These are phyloP conservation scores for Phaseolus lunatus DNA, from an alignment of 306 rosid genomes.

Conservation along the genomic window DNA sequence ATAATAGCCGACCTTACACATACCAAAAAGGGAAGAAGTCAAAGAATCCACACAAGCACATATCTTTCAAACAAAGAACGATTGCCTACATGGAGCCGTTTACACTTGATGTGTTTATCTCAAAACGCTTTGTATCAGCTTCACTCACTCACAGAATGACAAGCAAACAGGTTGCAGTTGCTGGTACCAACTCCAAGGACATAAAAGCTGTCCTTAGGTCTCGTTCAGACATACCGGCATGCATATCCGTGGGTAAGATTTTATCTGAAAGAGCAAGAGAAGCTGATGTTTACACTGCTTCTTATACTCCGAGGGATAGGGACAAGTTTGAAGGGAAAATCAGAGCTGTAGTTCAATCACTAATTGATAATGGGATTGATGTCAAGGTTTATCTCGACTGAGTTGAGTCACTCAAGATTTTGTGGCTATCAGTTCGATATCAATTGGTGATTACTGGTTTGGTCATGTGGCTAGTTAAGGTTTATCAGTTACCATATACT, in stretches of 20 bases:
- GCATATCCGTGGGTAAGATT: conserved; percentile 81
- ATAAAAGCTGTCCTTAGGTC: conserved; percentile 85
- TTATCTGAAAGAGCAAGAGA: conserved; percentile 91
- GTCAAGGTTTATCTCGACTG: conserved; percentile 84
- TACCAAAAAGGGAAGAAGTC: conserved; percentile 87
- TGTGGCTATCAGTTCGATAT: not conserved
- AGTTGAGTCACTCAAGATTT: conserved; percentile 16
- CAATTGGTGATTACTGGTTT: no score
- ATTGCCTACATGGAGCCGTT: conserved; percentile 93
- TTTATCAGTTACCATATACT: no score
- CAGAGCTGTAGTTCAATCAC: conserved; percentile 96
- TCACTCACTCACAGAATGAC: conserved; percentile 92
- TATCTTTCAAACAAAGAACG: conserved; percentile 90
- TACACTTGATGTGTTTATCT: conserved; percentile 89
- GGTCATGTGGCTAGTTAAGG: no score
- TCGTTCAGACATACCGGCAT: conserved; percentile 91
- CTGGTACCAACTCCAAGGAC: conserved; percentile 97
- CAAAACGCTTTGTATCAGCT: conserved; percentile 95
- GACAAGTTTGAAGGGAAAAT: conserved; percentile 97
- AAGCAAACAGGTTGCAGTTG: conserved; percentile 93
- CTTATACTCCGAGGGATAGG: conserved; percentile 87
- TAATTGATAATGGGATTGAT: conserved; percentile 92
- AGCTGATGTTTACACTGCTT: conserved; percentile 88
- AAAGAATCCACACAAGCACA: conserved; percentile 82
- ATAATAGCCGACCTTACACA: conserved; percentile 89